Base-by-base conservation (phyloP, 23 red algal genomes). In the Gracilaria domingensis region DNA sequence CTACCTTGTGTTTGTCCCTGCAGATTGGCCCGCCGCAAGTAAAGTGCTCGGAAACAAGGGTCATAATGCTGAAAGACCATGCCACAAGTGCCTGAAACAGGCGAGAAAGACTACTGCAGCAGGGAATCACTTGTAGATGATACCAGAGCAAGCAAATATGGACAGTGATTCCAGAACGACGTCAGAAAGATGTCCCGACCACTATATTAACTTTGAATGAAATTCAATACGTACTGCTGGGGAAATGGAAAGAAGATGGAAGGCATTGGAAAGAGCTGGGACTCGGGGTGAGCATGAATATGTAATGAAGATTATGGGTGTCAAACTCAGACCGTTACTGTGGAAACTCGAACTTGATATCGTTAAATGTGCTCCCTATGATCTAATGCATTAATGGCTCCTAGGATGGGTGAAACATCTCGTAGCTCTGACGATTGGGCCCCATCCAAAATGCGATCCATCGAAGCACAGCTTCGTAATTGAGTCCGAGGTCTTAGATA, bases 331-430 rank as follows among this genome's bases (percentile, higher is more conserved):
- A 8, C 55, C 55, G 17, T 8, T 18, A 18, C 3, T 59, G 4
- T 59, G 3, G 17, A 59, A 59, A 4, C 23, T 59, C 3, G 9
- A 8, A 3, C 9, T 59, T 24, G 55, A 59, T 59, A 20, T 59
- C 3, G 23, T 59, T 18, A 18, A 59, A 59, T 18, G 55, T 59
- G 25, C 16, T 16, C 61, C 61, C 5, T 66, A 66, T 16, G 61
- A 66, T 36, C 14, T 16, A 8, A 66, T 66, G 61, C 61, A 66
- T 66, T 26, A 44, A 44, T 73, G 67, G 35, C 40, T 73, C 16
- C 67, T 73, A 13, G 67, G 67, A 16, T 73, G 67, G 67, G 67
- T 73, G 28, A 39, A 47, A 44, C 67, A 73, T 33, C 3, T 73
- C 16, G 12, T 20, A n/a, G 8, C 35, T 47, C 67, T 73, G n/a